Percentiles rank a stretch among this genome's conserved stretches.
phyloP scores from a whole-genome alignment of 305 asterid genomes.

The Fraxinus floribunda region DNA sequence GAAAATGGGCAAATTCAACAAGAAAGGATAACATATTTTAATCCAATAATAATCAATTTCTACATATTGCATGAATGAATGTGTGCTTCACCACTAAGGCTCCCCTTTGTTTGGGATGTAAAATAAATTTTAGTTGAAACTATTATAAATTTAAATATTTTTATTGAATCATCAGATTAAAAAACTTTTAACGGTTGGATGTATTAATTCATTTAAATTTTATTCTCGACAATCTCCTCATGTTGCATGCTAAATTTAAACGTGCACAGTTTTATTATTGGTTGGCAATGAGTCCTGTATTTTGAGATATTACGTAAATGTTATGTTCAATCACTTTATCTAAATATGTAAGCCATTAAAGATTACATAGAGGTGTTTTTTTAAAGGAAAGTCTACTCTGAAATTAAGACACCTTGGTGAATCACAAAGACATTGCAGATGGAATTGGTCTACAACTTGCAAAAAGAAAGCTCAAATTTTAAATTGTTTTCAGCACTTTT shows the following conservation, averaged over 20 bases:
- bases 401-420: neutral
- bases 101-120: neutral
- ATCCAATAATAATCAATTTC: neutral
- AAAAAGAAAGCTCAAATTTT: neutral
- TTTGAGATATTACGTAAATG: too few species aligned
- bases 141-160: neutral
- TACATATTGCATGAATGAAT: slow-evolving; percentile 5
- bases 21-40: slow-evolving; percentile 28
- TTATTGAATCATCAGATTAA: neutral
- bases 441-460: neutral
- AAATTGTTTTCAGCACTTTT: neutral
- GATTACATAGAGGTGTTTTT: neutral
- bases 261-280: too few species aligned
- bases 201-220: too few species aligned
- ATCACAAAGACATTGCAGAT: neutral
- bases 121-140: neutral
- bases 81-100: neutral
- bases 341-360: too few species aligned
- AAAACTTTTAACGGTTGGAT: too few species aligned
- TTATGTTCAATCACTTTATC: too few species aligned
- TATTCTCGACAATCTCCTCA: too few species aligned
- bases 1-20: slow-evolving; percentile 31
- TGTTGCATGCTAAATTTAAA: too few species aligned
- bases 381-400: neutral
- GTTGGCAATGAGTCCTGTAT: too few species aligned